phyloP scores from a whole-genome alignment of 805 yeast species.

The Brettanomyces custersianus region DNA sequence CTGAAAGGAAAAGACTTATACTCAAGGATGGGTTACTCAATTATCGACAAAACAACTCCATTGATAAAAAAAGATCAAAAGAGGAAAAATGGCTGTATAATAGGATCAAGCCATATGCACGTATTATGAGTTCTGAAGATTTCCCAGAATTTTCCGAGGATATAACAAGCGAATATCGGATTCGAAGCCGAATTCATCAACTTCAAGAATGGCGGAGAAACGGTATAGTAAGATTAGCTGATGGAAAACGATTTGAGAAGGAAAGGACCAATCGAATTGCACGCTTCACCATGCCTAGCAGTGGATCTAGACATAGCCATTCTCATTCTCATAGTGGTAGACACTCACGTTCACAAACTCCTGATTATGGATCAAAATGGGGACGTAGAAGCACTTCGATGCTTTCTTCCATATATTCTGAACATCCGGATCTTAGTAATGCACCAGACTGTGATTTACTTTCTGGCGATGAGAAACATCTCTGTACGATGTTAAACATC shows the following conservation, averaged over 20 bases:
- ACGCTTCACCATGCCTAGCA: slow-evolving; percentile 10
- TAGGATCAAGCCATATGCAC: slow-evolving; percentile 70
- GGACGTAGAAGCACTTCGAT: slow-evolving; percentile 20
- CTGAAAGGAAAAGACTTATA: slow-evolving; percentile 81
- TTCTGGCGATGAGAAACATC: slow-evolving; percentile 77
- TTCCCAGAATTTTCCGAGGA: slow-evolving; percentile 68
- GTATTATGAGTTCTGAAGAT: slow-evolving; percentile 74
- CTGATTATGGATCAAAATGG: slow-evolving; percentile 9
- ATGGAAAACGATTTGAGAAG: slow-evolving; percentile 78
- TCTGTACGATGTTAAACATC: slow-evolving; percentile 77
- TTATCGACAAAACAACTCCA: slow-evolving; percentile 69
- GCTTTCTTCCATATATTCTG: slow-evolving; percentile 14
- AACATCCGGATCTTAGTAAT: slow-evolving; percentile 60
- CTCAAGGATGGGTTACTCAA: slow-evolving; percentile 73
- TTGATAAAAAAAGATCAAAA: slow-evolving; percentile 78
- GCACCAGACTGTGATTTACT: slow-evolving; percentile 77
- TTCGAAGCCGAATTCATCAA: slow-evolving; percentile 76
- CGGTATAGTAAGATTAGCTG: slow-evolving; percentile 79
- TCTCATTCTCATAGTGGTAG: slow-evolving; percentile 21
- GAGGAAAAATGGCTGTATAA: slow-evolving; percentile 82
- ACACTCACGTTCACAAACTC: slow-evolving; percentile 23
- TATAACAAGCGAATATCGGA: slow-evolving; percentile 66
- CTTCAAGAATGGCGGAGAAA: slow-evolving; percentile 88
- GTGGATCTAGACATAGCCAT: slow-evolving; percentile 22
- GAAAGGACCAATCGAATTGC: slow-evolving; percentile 65